Evolutionary conservation across 371 early-diverging fungal species (phyloP), one percentile per base, ranked within the genome.

Genomic region (Saksenaea vasiformis): DNA sequence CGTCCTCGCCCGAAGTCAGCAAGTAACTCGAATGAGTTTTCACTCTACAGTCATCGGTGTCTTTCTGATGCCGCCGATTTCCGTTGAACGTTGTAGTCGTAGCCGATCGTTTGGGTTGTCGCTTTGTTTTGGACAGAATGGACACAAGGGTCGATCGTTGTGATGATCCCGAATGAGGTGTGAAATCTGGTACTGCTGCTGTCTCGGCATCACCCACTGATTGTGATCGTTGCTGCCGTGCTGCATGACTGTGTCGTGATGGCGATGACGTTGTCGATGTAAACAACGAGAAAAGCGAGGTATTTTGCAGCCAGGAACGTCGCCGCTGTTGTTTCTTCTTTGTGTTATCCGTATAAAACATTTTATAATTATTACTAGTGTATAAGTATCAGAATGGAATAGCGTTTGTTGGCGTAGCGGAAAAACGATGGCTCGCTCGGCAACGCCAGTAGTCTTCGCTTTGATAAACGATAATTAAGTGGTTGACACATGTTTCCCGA

Each of bases 61-160:
- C 39, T 39, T 11, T 39, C n/a, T 39, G 39, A 19, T 47, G 51
- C 51, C 51, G 26, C 24, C 13, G n/a, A 9, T 10, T 38, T 34
- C 7, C 24, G 22, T 47, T 9, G 1, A 47, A 47, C 9, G 51
- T 7, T 22, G 51, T 47, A 22, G 51, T 47, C 3, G 22, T 47
- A 19, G n/a, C 10, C 11, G 51, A 47, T 22, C 51, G 51, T 47
- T 47, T 47, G 10, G 51, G 51, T 11, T 68, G 69, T 2, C 69
- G 64, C 51, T 51, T 59, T 13, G 69, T 61, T 44, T 51, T 60
- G 2, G 53, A 51, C 15, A 68, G 51, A 47, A 47, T 47, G 27
- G 51, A 47, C 19, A 22, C 51, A 5, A 47, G 22, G 3, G 51
- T 22, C n/a, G 51, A 47, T 47, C 37, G 14, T 51, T 58, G 58